Conservation (phyloP, 371 early-diverging fungal species). For the Lichtheimia corymbifera region DNA sequence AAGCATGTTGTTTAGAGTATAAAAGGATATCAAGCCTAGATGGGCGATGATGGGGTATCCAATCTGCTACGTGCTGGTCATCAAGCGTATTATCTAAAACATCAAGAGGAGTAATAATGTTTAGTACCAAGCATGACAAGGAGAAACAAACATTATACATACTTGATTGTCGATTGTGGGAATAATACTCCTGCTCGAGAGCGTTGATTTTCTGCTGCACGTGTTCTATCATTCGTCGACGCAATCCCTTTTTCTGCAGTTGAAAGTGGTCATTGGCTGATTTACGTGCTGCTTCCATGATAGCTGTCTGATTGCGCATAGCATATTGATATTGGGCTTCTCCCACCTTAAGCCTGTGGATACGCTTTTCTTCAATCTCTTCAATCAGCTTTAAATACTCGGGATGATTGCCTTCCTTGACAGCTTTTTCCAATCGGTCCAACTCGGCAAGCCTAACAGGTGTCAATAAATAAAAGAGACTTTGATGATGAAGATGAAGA, state of each 20-base stretch:
- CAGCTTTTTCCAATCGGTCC: slow-evolving; percentile 23
- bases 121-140: too few relatives aligned
- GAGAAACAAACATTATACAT: too few relatives aligned
- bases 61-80: slow-evolving; percentile 33
- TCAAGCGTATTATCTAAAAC: slow-evolving; percentile 22
- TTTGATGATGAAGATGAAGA: neutral
- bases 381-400: slow-evolving; percentile 23
- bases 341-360: slow-evolving; percentile 9
- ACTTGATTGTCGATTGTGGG: slow-evolving; percentile 9
- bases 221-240: slow-evolving; percentile 25
- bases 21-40: slow-evolving; percentile 35
- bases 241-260: slow-evolving; percentile 20
- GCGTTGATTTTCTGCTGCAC: slow-evolving; percentile 28
- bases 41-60: slow-evolving; percentile 30
- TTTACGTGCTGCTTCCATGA: slow-evolving; percentile 16
- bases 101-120: too few relatives aligned
- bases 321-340: slow-evolving; percentile 14
- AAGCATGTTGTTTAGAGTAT: neutral
- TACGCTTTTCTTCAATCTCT: slow-evolving; percentile 24
- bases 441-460: slow-evolving; percentile 21
- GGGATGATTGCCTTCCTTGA: slow-evolving; percentile 22
- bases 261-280: slow-evolving; percentile 27
- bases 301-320: slow-evolving; percentile 15
- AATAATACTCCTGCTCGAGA: slow-evolving; percentile 28
- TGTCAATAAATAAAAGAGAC: neutral